Base-by-base conservation (phyloP, 2,329 filamentous ascomycete species). In the Penicillium olsonii region DNA sequence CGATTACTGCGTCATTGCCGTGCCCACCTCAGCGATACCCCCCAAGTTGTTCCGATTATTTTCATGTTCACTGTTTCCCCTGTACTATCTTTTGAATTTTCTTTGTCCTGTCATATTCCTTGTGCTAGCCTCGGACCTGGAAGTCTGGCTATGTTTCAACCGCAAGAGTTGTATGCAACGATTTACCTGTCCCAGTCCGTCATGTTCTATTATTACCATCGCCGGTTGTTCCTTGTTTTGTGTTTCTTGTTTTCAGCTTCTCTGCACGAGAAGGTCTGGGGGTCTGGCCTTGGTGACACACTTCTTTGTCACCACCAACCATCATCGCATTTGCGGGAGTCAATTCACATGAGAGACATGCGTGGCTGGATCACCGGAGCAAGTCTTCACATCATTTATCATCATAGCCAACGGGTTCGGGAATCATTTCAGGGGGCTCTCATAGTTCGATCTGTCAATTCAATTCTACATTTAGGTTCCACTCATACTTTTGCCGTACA, bases 321-420 rank as follows among this genome's bases (percentile, higher is more conserved):
- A 51, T 43, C 44, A 56, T 59, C 38, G 54, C 59, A 62, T 62
- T 57, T 58, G 53, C 47, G 49, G 57, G 57, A 62, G 59, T 61
- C 56, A 48, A 48, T 27, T 50, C 37, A 56, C 47, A 42, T 50
- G 35, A 45, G 53, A 40, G 39, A 50, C 43, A 48, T 48, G 33
- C 37, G 56, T 56, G 59, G 45, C 59, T 59, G 59, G 59, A 50
- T 60, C 59, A 57, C 54, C 45, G 51, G 54, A 54, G 48, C 51
- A 47, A 42, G 35, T 44, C 45, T 43, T 37, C 37, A 19, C 20
- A 17, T 48, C 31, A n/a, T 37, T 43, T 27, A 31, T 34, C n/a
- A 40, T 47, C 45, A 48, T 44, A 33, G 45, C 45, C 35, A 43
- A 37, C n/a, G 45, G 24, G 26, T 20, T 44, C 37, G 39, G 45